phyloP scores from a whole-genome alignment of 106 monocot genomes.

The Vanilla planifolia region DNA sequence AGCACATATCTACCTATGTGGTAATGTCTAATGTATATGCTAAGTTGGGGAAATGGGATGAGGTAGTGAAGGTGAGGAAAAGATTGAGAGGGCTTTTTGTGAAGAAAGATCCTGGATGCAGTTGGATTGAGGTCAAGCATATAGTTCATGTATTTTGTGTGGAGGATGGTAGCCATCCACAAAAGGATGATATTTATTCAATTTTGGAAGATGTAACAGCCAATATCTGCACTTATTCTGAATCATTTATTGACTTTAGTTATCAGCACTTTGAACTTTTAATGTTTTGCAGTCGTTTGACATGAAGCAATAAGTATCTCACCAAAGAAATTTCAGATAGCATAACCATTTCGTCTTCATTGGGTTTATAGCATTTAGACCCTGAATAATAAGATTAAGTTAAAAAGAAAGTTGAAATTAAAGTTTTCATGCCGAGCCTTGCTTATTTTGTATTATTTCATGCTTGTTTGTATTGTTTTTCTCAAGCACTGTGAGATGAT shows the following conservation, averaged over 20 bases:
- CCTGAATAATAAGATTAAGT: too few relatives aligned
- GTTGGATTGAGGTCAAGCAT: slow-evolving; percentile 35
- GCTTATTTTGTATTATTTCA: too few relatives aligned
- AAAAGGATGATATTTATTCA: slow-evolving; percentile 15
- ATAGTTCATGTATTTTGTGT: slow-evolving; percentile 31
- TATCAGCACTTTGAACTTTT: background rate
- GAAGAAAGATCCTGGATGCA: slow-evolving; percentile 38
- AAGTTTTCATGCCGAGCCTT: too few relatives aligned
- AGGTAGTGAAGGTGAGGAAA: slow-evolving; percentile 26
- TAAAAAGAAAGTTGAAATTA: too few relatives aligned
- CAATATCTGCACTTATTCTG: slow-evolving; percentile 16
- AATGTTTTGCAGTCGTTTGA: background rate
- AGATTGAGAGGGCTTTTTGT: slow-evolving; percentile 21
- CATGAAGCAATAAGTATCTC: background rate
- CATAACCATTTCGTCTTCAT: too few relatives aligned
- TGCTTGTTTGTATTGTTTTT: too few relatives aligned
- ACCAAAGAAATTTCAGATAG: too few relatives aligned
- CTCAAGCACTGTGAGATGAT: too few relatives aligned
- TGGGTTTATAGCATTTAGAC: too few relatives aligned
- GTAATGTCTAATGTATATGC: slow-evolving; percentile 39
- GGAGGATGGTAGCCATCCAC: slow-evolving; percentile 32
- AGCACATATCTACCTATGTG: slow-evolving; percentile 17
- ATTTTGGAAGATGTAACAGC: slow-evolving; percentile 15
- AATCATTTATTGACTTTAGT: slow-evolving; percentile 1
- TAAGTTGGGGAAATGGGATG: slow-evolving; percentile 26